Evolutionary conservation across 768 basidiomycete genomes (phyloP).

Genomic region (Mycena filopes): DNA sequence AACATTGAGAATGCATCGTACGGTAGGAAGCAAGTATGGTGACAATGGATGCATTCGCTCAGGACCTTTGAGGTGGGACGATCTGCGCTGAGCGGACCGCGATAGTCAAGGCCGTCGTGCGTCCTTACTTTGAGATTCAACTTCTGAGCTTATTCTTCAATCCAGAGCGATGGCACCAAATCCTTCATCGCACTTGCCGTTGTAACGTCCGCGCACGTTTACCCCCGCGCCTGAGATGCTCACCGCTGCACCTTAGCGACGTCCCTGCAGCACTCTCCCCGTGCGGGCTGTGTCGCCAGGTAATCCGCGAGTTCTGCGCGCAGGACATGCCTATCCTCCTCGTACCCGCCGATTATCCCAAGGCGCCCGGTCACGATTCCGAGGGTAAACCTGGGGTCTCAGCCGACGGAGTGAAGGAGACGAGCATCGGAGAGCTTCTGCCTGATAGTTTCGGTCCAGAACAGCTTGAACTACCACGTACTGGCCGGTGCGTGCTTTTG

Average conservation of each 20-base stretch:
- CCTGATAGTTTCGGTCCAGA: conserved; percentile 93
- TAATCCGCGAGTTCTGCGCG: conserved; percentile 83
- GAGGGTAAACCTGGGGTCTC: conserved; percentile 50
- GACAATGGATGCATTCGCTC: neutral
- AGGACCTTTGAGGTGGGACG: conserved; percentile 68
- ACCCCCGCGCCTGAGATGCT: neutral
- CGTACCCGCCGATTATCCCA: conserved; percentile 71
- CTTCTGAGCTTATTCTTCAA: neutral
- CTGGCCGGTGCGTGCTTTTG: too few relatives aligned
- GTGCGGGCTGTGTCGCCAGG: conserved; percentile 94
- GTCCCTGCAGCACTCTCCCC: conserved; percentile 77
- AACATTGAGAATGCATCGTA: conserved; percentile 96
- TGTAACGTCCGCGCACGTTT: conserved; percentile 67
- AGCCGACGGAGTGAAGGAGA: conserved; percentile 68
- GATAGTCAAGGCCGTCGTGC: conserved; percentile 91
- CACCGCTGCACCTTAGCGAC: conserved; percentile 62
- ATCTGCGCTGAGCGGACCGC: conserved; percentile 98
- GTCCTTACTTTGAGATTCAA: conserved; percentile 43
- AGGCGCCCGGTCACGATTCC: conserved; percentile 47
- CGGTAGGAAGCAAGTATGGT: conserved; percentile 63
- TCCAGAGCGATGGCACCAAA: conserved; percentile 81
- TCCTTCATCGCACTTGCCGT: conserved; percentile 83
- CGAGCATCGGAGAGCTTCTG: conserved; percentile 77
- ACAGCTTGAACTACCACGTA: conserved; percentile 67
- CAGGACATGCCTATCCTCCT: conserved; percentile 79